Conservation (phyloP, 805 yeast genomes). For the Ogataea pignaliae region DNA sequence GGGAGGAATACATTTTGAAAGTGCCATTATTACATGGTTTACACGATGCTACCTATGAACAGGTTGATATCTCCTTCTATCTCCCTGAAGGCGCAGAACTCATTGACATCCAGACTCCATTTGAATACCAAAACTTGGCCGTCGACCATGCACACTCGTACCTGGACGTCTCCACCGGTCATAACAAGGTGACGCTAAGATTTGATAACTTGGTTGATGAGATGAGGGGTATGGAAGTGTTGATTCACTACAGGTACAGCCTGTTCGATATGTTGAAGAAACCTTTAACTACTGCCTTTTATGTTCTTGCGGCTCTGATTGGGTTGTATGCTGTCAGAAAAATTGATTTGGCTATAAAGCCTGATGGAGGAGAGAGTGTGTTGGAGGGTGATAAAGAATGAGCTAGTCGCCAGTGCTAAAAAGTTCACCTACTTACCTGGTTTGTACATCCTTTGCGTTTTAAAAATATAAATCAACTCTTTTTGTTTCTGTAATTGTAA, state of each 20-base stretch:
- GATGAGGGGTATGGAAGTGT: slow-evolving; percentile 49
- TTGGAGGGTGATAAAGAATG: too few species aligned
- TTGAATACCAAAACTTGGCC: slow-evolving; percentile 32
- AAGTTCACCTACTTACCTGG: neutral
- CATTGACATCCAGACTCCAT: slow-evolving; percentile 53
- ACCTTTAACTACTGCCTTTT: slow-evolving; percentile 61
- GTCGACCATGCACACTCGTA: slow-evolving; percentile 41
- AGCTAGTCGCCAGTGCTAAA: too few species aligned
- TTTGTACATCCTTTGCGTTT: neutral
- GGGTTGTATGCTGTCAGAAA: slow-evolving; percentile 46
- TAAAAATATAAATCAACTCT: neutral
- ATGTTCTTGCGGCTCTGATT: slow-evolving; percentile 55
- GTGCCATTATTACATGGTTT: slow-evolving; percentile 77
- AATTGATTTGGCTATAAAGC: slow-evolving; percentile 36
- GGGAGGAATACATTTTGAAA: slow-evolving; percentile 50
- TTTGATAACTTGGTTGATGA: slow-evolving; percentile 67
- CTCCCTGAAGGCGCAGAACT: slow-evolving; percentile 84
- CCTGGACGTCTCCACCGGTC: slow-evolving; percentile 75
- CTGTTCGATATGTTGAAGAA: slow-evolving; percentile 50
- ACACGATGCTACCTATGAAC: slow-evolving; percentile 58
- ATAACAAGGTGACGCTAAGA: slow-evolving; percentile 61
- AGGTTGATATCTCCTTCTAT: slow-evolving; percentile 55
- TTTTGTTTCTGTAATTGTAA: neutral
- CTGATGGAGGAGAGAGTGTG: slow-evolving; percentile 3
- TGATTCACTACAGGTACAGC: slow-evolving; percentile 61